A percentile compares a stretch with the other conserved stretches of the same genome.
phyloP scores from a whole-genome alignment of 2,329 filamentous ascomycete genomes.

The Septoria linicola region DNA sequence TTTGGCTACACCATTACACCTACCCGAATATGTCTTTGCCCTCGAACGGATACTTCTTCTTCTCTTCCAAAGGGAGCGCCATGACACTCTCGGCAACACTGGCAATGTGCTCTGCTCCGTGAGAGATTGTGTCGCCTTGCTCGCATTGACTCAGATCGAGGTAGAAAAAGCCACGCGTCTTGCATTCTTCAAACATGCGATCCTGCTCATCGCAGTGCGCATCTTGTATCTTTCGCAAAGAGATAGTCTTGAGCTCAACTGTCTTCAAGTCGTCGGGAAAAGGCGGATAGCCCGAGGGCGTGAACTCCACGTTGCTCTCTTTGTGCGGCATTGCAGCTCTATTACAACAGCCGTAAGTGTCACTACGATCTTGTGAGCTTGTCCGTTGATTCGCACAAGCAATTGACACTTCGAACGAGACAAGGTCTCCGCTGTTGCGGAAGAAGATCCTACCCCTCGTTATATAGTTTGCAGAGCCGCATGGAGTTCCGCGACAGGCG shows the following conservation, averaged over 20 bases:
- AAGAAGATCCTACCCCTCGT: too few species aligned
- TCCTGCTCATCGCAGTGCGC: constrained; percentile 39
- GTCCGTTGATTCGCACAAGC: too few species aligned
- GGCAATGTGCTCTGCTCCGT: constrained; percentile 32
- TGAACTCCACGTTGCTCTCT: constrained; percentile 34
- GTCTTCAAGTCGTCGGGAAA: constrained; percentile 40
- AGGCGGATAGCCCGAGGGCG: constrained; percentile 39
- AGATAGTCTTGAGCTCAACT: constrained; percentile 39
- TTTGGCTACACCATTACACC: not conserved
- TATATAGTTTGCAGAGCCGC: too few species aligned
- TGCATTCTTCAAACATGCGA: constrained; percentile 44
- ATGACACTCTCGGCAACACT: constrained; percentile 49
- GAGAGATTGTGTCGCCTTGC: constrained; percentile 32
- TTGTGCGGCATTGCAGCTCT: constrained; percentile 33
- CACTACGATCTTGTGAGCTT: too few species aligned
- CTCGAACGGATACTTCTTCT: constrained; percentile 49
- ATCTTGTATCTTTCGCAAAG: constrained; percentile 42
- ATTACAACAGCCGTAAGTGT: too few species aligned
- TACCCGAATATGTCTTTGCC: constrained; percentile 41
- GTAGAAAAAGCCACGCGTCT: constrained; percentile 57
- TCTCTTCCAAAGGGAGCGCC: constrained; percentile 50
- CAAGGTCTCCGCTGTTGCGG: too few species aligned
- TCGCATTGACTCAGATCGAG: constrained; percentile 46
- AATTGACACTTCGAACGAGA: too few species aligned
- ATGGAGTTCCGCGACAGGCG: too few species aligned